phyloP scores from a whole-genome alignment of 1,284 basidiomycete genomes.

The Leccinum griseonigrum region DNA sequence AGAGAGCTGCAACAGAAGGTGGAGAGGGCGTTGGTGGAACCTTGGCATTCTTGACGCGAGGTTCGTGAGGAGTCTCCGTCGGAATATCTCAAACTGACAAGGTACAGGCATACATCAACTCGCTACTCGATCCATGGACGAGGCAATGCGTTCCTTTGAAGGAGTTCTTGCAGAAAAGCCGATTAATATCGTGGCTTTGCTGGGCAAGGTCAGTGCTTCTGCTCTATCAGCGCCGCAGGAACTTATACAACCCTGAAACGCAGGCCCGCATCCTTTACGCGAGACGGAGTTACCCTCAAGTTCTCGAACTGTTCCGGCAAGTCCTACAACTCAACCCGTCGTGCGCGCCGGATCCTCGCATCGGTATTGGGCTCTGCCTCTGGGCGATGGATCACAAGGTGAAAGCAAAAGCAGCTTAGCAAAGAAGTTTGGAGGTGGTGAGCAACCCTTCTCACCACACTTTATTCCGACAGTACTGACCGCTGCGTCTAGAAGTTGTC shows the following conservation, averaged over 20 bases:
- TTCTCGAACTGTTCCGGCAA: conserved; percentile 82
- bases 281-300: conserved; percentile 68
- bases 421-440: conserved; percentile 80
- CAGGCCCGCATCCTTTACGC: conserved; percentile 84
- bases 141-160: conserved; percentile 79
- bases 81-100: conserved; percentile 9
- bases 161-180: conserved; percentile 75
- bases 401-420: conserved; percentile 84
- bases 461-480: too few species aligned
- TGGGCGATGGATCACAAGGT: conserved; percentile 83
- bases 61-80: conserved; percentile 32
- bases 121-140: conserved; percentile 75
- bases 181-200: conserved; percentile 77
- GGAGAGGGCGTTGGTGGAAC: conserved; percentile 49
- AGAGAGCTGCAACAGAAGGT: conserved; percentile 50
- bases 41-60: conserved; percentile 66
- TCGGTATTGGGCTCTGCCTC: conserved; percentile 90
- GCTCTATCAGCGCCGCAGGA: not conserved
- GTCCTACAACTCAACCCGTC: conserved; percentile 75
- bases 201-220: conserved; percentile 64
- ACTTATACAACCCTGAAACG: not conserved
- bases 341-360: conserved; percentile 85
- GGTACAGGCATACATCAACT: conserved; percentile 73
- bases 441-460: conserved; percentile 29
- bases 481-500: too few species aligned